These are phyloP conservation scores for Mycotypha africana DNA, from an alignment of 371 early-diverging fungal species.

Conservation along the genomic window DNA sequence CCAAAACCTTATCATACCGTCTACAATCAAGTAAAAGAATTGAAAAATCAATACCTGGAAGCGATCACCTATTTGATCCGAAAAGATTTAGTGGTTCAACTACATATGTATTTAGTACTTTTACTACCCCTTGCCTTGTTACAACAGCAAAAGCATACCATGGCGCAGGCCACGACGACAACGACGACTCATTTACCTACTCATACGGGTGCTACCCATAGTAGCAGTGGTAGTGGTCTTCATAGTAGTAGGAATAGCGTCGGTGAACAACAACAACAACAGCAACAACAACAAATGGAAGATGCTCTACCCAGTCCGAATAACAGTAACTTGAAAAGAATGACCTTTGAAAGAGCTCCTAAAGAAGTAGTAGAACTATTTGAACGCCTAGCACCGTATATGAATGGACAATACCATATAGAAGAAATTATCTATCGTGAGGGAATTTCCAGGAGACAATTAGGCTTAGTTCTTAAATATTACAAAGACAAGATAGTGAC, in stretches of 20 bases:
- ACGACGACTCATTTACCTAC: too few species aligned
- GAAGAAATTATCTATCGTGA: conserved; percentile 83
- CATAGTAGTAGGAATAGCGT: too few species aligned
- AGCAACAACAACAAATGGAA: conserved; percentile 6
- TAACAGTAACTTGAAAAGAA: conserved; percentile 24
- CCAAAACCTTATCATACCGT: too few species aligned
- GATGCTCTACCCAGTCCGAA: conserved; percentile 15
- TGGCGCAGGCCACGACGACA: too few species aligned
- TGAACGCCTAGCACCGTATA: conserved; percentile 64
- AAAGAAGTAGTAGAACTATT: conserved; percentile 59
- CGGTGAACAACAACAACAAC: conserved; percentile 5
- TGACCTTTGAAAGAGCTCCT: conserved; percentile 38
- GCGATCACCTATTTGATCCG: conserved; percentile 77
- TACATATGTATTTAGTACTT: conserved; percentile 78
- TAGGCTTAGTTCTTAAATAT: conserved; percentile 52
- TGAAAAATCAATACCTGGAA: conserved; percentile 70
- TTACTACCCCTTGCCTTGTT: too few species aligned
- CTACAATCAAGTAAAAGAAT: conserved; percentile 62
- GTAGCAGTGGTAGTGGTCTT: too few species aligned
- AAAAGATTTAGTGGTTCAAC: conserved; percentile 70
- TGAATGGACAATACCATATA: conserved; percentile 75
- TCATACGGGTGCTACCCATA: too few species aligned
- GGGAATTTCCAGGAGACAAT: conserved; percentile 59
- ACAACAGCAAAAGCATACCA: conserved; percentile 10
- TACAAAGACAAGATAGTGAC: conserved; percentile 54